These are phyloP conservation scores for Neurospora sp. DNA, from an alignment of 495 filamentous ascomycete species.

Conservation along the genomic window DNA sequence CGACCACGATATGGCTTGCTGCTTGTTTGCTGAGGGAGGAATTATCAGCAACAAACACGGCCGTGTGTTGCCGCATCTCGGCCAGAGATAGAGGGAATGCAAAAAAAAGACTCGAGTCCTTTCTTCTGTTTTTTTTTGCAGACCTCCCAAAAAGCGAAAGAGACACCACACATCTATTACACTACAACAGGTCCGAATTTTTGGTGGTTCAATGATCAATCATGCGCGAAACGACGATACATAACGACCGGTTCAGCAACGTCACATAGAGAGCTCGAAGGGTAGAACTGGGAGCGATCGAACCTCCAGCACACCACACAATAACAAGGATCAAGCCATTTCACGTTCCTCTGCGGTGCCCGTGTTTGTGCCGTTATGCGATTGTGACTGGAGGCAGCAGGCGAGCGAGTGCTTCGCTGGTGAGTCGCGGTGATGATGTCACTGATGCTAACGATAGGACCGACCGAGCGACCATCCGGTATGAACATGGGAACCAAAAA, in stretches of 20 bases:
- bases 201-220: background rate
- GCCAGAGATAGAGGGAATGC: background rate
- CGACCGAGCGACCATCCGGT: background rate
- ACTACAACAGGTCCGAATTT: background rate
- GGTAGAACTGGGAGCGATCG: background rate
- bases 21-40: background rate
- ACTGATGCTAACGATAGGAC: background rate
- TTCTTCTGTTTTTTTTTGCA: background rate
- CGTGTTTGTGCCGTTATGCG: background rate
- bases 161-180: background rate
- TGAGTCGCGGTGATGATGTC: background rate
- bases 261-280: background rate
- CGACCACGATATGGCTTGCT: background rate
- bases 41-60: background rate
- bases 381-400: background rate
- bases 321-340: background rate
- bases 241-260: background rate
- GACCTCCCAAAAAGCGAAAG: background rate
- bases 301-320: background rate
- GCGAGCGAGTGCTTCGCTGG: background rate
- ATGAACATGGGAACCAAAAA: background rate
- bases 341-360: background rate
- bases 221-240: background rate
- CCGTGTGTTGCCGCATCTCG: background rate
- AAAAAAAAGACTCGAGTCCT: background rate